These are phyloP conservation scores for Scheffersomyces lignicola DNA, from an alignment of 1,139 yeast species.

Conservation along the genomic window DNA sequence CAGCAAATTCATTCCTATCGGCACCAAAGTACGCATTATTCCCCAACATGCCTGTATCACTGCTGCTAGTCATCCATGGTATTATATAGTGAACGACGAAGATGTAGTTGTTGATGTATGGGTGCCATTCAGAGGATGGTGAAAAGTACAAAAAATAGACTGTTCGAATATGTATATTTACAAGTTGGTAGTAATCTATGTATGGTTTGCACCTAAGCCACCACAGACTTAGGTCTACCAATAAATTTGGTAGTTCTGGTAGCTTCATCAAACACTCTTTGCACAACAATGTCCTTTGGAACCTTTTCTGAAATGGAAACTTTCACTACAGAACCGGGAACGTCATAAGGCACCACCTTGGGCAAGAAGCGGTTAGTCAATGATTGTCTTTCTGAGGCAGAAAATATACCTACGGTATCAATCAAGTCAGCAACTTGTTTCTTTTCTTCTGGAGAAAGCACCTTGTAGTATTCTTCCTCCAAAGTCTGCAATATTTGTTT, in stretches of 20 bases:
- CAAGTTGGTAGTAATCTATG: slow-evolving; percentile 9
- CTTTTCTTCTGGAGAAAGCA: slow-evolving; percentile 28
- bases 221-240: slow-evolving; percentile 41
- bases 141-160: too few species aligned
- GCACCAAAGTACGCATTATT: slow-evolving; percentile 53
- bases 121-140: slow-evolving; percentile 67
- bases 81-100: slow-evolving; percentile 51
- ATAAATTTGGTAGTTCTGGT: slow-evolving; percentile 27
- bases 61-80: slow-evolving; percentile 63
- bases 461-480: slow-evolving; percentile 18
- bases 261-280: slow-evolving; percentile 33
- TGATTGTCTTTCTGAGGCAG: slow-evolving; percentile 20
- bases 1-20: slow-evolving; percentile 45
- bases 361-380: slow-evolving; percentile 33
- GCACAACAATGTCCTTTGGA: slow-evolving; percentile 34
- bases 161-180: slow-evolving; percentile 16
- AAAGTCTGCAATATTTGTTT: slow-evolving; percentile 20
- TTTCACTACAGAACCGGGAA: slow-evolving; percentile 36
- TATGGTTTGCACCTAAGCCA: slow-evolving; percentile 5
- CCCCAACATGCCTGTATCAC: slow-evolving; percentile 82
- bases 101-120: slow-evolving; percentile 62
- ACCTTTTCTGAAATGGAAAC: slow-evolving; percentile 27
- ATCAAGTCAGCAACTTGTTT: slow-evolving; percentile 25
- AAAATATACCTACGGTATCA: slow-evolving; percentile 37
- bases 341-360: slow-evolving; percentile 31